phyloP scores from a whole-genome alignment of 163 green algal species.

The Scenedesmus sp. region DNA sequence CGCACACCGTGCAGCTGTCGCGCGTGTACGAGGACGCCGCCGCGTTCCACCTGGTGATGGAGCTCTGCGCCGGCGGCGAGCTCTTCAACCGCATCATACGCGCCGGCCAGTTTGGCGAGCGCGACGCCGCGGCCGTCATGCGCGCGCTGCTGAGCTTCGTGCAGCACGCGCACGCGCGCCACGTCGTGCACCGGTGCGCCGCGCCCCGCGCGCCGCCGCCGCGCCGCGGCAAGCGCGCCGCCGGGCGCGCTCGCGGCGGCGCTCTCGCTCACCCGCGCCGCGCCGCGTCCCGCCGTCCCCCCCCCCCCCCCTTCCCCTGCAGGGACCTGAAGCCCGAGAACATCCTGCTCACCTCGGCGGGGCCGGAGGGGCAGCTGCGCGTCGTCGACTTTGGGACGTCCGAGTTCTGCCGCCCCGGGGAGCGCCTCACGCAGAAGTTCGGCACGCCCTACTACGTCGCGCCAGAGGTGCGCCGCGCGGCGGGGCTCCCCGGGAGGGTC shows the following conservation, averaged over 20 bases:
- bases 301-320: not conserved
- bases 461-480: conserved; percentile 70
- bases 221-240: too few relatives aligned
- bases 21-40: conserved; percentile 78
- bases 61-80: conserved; percentile 66
- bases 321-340: conserved; percentile 74
- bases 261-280: not conserved
- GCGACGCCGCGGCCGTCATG: conserved; percentile 73
- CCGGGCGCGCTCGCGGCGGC: not conserved
- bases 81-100: conserved; percentile 72
- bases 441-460: conserved; percentile 63
- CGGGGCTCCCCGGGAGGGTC: too few relatives aligned
- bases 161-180: conserved; percentile 65
- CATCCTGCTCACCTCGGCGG: conserved; percentile 43
- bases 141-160: conserved; percentile 72
- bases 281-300: not conserved
- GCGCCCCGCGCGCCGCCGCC: too few relatives aligned
- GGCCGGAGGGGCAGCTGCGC: not conserved
- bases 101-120: conserved; percentile 69
- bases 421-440: conserved; percentile 72
- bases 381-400: conserved; percentile 70
- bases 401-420: conserved; percentile 67
- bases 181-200: conserved; percentile 72
- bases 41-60: conserved; percentile 82
- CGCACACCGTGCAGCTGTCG: conserved; percentile 77